These are phyloP conservation scores for Blastobotrys buckinghamii DNA, from an alignment of 1,139 yeast species.

Conservation along the genomic window DNA sequence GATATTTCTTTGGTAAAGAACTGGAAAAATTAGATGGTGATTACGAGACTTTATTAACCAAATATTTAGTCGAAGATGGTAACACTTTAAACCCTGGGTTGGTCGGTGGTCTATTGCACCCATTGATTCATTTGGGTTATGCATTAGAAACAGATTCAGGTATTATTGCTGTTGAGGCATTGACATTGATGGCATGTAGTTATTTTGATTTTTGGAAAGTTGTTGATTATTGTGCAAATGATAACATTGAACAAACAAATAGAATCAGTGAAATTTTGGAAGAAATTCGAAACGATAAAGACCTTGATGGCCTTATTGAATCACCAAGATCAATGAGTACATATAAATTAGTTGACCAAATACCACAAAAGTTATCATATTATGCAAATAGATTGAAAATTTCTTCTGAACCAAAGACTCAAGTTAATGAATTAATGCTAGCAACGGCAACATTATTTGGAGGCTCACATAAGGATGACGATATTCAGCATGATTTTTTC, in stretches of 20 bases:
- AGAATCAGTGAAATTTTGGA: slow-evolving; percentile 17
- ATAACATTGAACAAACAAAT: slow-evolving; percentile 1
- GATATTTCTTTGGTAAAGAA: slow-evolving; percentile 30
- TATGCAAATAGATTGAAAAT: slow-evolving; percentile 19
- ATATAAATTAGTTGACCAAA: slow-evolving; percentile 4
- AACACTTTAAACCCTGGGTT: slow-evolving; percentile 22
- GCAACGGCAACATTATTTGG: slow-evolving; percentile 21
- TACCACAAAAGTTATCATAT: slow-evolving; percentile 16
- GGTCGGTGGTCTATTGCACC: slow-evolving; percentile 28
- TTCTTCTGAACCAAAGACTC: slow-evolving; percentile 15
- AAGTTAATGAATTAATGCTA: slow-evolving; percentile 20
- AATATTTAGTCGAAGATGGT: slow-evolving; percentile 12
- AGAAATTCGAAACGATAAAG: slow-evolving; percentile 20
- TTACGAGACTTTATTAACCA: slow-evolving; percentile 25
- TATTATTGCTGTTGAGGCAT: slow-evolving; percentile 30
- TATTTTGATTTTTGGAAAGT: background rate
- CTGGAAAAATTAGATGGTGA: slow-evolving; percentile 26
- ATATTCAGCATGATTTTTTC: slow-evolving; percentile 27
- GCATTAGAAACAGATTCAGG: slow-evolving; percentile 31
- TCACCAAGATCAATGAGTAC: background rate
- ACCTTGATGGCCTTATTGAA: slow-evolving; percentile 15
- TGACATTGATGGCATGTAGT: slow-evolving; percentile 19
- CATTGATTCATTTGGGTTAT: slow-evolving; percentile 33
- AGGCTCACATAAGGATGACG: slow-evolving; percentile 23
- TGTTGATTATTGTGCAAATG: background rate